phyloP scores from a whole-genome alignment of 208 protist genomes.

The Acanthamoeba castellanii region DNA sequence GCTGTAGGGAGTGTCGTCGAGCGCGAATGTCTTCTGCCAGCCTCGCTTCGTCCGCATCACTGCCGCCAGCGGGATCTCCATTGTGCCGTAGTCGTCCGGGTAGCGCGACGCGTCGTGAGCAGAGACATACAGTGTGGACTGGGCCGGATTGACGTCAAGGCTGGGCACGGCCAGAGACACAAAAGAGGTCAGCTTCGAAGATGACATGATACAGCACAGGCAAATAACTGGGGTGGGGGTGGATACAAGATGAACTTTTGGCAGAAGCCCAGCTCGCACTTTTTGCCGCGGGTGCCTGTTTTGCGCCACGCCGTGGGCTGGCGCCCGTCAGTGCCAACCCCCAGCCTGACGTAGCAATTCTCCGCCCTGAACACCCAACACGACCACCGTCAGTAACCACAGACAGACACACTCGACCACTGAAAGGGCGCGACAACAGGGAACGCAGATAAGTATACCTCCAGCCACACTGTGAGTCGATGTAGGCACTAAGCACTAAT shows the following conservation, averaged over 20 bases:
- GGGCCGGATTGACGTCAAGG: background rate
- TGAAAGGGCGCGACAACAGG: background rate
- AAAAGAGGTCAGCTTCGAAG: background rate
- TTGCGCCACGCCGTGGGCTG: background rate
- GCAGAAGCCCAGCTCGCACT: slow-evolving; percentile 7
- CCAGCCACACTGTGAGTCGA: background rate
- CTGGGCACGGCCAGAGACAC: background rate
- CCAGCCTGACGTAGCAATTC: background rate
- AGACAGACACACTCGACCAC: too few species aligned
- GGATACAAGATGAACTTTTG: background rate
- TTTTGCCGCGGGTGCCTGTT: background rate
- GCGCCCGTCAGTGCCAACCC: background rate
- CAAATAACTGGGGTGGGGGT: background rate
- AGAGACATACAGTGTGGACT: background rate
- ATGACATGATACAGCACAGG: background rate
- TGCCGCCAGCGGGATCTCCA: background rate
- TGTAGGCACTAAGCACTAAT: background rate
- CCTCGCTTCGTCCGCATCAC: background rate
- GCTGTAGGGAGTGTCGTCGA: background rate
- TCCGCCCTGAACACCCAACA: background rate
- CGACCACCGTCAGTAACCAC: too few species aligned
- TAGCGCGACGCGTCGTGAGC: background rate
- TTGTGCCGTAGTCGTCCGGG: background rate
- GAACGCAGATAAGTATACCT: background rate
- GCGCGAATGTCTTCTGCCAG: background rate